Evolutionary conservation across 257 asterid species (phyloP).

Genomic region (Forsythia viridissima): DNA sequence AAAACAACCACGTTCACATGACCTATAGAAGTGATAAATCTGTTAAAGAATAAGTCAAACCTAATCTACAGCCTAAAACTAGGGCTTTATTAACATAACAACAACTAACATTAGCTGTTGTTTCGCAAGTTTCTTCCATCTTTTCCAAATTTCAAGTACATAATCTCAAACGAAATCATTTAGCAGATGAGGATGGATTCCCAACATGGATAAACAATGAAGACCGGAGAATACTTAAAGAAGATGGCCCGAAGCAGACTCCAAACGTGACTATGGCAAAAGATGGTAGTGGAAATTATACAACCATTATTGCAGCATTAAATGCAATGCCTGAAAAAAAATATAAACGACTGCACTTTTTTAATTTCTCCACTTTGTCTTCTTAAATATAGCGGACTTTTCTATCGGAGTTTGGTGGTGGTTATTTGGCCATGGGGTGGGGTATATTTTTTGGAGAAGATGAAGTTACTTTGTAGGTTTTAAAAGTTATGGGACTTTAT

Average conservation of each 20-base stretch:
- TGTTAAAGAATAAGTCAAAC: no score
- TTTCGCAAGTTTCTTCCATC: conserved; percentile 33
- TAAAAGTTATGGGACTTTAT: no score
- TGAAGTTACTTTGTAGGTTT: no score
- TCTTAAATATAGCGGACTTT: no score
- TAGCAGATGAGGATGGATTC: conserved; percentile 26
- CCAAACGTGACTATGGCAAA: conserved; percentile 75
- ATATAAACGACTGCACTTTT: conserved; percentile 51
- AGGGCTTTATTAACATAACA: no score
- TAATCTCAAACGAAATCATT: conserved; percentile 38
- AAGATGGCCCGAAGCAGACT: conserved; percentile 27
- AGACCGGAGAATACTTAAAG: conserved; percentile 52
- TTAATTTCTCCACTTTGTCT: background rate
- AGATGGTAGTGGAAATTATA: conserved; percentile 68
- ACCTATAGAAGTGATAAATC: no score
- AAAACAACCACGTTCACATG: no score
- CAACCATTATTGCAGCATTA: conserved; percentile 65
- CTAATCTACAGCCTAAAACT: no score
- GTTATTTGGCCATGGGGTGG: no score
- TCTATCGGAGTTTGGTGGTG: no score
- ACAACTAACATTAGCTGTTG: no score
- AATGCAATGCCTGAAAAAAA: conserved; percentile 58
- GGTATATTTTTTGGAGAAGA: no score
- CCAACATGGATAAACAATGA: conserved; percentile 71
- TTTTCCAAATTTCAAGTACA: conserved; percentile 19